phyloP scores from a whole-genome alignment of 495 filamentous ascomycete genomes.

The Umbilicaria muhlenbergii region DNA sequence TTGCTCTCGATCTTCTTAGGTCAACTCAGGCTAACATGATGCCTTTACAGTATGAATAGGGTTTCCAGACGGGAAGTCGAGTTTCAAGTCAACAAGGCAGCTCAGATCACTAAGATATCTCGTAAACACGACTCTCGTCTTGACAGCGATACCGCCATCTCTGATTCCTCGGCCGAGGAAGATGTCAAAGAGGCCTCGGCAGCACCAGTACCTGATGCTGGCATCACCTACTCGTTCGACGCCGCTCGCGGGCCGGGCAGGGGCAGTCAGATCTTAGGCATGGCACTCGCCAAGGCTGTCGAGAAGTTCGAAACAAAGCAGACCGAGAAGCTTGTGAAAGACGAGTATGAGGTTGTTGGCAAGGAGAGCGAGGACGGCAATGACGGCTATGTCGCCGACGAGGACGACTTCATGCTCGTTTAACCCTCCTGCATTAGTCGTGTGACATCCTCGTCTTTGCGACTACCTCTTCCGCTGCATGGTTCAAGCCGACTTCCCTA shows the following conservation, averaged over 20 bases:
- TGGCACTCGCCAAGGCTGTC: slow-evolving; percentile 37
- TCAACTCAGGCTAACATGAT: not conserved
- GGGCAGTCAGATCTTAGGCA: slow-evolving; percentile 38
- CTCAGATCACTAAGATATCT: slow-evolving; percentile 19
- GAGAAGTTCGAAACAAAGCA: slow-evolving; percentile 39
- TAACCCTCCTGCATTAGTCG: not conserved
- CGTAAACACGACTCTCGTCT: slow-evolving; percentile 22
- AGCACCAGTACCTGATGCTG: slow-evolving; percentile 24
- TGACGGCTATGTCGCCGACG: slow-evolving; percentile 21
- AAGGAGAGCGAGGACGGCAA: slow-evolving; percentile 22
- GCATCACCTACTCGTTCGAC: slow-evolving; percentile 32
- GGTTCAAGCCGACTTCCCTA: too few species aligned
- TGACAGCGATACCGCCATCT: slow-evolving; percentile 15
- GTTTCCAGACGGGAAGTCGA: slow-evolving; percentile 16
- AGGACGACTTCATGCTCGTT: slow-evolving; percentile 29
- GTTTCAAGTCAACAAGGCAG: slow-evolving; percentile 17
- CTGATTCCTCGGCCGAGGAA: slow-evolving; percentile 23
- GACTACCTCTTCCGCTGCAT: too few species aligned
- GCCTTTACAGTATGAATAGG: slow-evolving; percentile 3
- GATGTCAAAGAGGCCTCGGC: slow-evolving; percentile 27
- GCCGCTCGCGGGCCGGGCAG: slow-evolving; percentile 24
- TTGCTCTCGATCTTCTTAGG: too few species aligned
- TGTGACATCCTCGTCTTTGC: too few species aligned
- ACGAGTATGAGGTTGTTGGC: slow-evolving; percentile 41
- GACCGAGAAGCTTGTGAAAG: slow-evolving; percentile 39